These are phyloP conservation scores for Cenococcum geophilum DNA, from an alignment of 495 filamentous ascomycete species.

Conservation along the genomic window DNA sequence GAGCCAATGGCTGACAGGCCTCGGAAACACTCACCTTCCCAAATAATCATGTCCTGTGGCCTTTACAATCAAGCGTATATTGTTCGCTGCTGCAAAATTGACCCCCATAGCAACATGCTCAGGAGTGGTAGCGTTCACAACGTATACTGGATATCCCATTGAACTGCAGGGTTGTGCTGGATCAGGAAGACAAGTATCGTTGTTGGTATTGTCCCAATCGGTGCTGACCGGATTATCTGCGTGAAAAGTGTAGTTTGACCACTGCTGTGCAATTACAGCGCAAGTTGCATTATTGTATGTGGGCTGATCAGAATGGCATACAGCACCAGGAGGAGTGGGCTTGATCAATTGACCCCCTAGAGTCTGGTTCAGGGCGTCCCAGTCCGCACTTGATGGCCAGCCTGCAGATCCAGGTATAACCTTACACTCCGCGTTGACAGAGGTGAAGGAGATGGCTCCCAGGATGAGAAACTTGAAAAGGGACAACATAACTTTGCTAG, in stretches of 20 bases:
- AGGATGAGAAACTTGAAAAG: too few relatives aligned
- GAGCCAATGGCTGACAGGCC: too few relatives aligned
- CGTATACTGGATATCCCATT: conserved; percentile 23
- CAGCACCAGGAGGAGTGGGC: background rate
- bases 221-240: conserved; percentile 4
- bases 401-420: background rate
- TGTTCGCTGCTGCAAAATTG: conserved; percentile 56
- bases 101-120: conserved; percentile 53
- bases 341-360: background rate
- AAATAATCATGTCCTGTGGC: conserved; percentile 55
- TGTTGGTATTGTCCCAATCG: conserved; percentile 13
- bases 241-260: background rate
- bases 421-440: too few relatives aligned
- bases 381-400: background rate
- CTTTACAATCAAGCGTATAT: conserved; percentile 56
- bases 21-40: background rate
- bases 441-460: too few relatives aligned
- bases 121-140: conserved; percentile 51
- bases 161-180: background rate
- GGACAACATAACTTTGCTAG: too few relatives aligned
- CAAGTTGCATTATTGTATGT: background rate
- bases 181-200: conserved; percentile 5
- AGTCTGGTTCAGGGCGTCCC: background rate
- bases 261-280: background rate
- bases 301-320: background rate